Evolutionary conservation across 2,329 filamentous ascomycete species (phyloP).

Genomic region (Cladosporium sp.): DNA sequence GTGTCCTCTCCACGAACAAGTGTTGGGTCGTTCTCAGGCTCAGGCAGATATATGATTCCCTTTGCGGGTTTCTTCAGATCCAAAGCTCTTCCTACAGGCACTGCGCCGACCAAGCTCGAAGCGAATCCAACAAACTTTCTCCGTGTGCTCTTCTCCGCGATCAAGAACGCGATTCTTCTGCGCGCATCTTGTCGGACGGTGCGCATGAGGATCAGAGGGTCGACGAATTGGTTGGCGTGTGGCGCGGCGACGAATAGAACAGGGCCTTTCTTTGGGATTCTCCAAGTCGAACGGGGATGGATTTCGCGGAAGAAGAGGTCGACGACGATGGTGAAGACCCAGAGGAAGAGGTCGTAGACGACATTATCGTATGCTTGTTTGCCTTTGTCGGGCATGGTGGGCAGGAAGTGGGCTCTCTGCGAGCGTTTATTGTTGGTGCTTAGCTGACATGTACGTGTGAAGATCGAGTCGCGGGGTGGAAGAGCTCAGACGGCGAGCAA

Average conservation of each 20-base stretch:
- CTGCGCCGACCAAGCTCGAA: conserved; percentile 79
- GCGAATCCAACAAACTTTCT: conserved; percentile 85
- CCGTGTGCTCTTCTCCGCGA: conserved; percentile 92
- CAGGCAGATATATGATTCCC: conserved; percentile 84
- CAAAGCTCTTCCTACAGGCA: conserved; percentile 90
- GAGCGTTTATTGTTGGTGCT: neutral
- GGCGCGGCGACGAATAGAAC: conserved; percentile 95
- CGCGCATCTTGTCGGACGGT: conserved; percentile 83
- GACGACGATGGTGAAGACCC: conserved; percentile 76
- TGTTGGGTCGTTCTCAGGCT: conserved; percentile 80
- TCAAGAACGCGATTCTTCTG: conserved; percentile 86
- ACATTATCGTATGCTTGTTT: conserved; percentile 31
- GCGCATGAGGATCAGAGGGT: conserved; percentile 89
- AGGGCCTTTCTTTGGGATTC: conserved; percentile 82
- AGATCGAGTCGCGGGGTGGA: neutral
- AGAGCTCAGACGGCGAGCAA: neutral
- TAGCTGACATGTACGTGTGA: conserved; percentile 10
- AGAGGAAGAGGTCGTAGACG: conserved; percentile 72
- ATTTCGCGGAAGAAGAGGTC: conserved; percentile 99
- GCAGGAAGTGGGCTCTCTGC: neutral
- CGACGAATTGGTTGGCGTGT: conserved; percentile 98
- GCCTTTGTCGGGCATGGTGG: conserved; percentile 22
- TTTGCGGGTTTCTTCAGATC: conserved; percentile 78
- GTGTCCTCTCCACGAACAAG: conserved; percentile 78
- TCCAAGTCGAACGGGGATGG: conserved; percentile 91